Evolutionary conservation across 2,329 filamentous ascomycete genomes (phyloP).

Genomic region (Thelonectria rubi): DNA sequence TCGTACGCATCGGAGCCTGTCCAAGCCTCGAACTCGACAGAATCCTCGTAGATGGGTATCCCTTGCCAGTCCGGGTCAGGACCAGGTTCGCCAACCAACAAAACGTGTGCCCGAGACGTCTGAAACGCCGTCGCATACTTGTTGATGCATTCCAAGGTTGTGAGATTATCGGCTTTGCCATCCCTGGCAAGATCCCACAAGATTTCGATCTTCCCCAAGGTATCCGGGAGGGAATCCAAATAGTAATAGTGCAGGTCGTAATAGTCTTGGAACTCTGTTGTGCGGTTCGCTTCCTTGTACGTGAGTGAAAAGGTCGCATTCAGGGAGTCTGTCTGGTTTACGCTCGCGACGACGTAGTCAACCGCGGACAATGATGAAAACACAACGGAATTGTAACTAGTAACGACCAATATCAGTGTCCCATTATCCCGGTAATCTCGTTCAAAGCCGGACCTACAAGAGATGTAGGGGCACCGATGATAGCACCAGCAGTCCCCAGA

Average conservation of each 20-base stretch:
- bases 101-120: conserved; percentile 5
- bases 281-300: neutral
- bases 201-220: no score
- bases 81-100: conserved; percentile 5
- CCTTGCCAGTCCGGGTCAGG: neutral
- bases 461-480: conserved; percentile 19
- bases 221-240: no score
- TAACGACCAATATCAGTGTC: neutral
- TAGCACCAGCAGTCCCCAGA: conserved; percentile 11
- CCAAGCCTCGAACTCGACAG: neutral
- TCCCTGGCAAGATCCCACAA: conserved; percentile 4
- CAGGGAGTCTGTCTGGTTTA: neutral
- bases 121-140: conserved; percentile 15
- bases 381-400: conserved; percentile 22
- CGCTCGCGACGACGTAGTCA: conserved; percentile 8
- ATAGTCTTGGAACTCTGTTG: neutral
- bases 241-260: no score
- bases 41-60: neutral
- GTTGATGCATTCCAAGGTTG: conserved; percentile 15
- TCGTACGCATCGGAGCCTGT: neutral
- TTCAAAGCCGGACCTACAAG: conserved; percentile 3
- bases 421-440: no score
- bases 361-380: conserved; percentile 15
- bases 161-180: conserved; percentile 11
- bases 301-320: neutral